phyloP scores from a whole-genome alignment of 139 green algal genomes.

The Tetradesmus lagerheimii region DNA sequence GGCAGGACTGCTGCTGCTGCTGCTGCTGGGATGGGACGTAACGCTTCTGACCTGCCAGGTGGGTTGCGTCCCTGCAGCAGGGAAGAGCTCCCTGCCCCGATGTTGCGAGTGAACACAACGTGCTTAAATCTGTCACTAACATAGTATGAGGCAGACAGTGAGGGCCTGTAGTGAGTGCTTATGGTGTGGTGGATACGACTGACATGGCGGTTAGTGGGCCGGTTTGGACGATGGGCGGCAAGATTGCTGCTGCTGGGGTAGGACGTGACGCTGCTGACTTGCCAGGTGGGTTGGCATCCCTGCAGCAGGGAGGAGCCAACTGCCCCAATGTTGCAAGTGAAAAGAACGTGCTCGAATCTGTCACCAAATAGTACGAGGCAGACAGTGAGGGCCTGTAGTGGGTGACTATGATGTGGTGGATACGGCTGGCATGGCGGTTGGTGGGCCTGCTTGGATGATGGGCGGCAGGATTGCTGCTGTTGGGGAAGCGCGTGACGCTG shows the following conservation, averaged over 20 bases:
- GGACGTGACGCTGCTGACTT: background rate
- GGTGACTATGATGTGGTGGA: conserved; percentile 10
- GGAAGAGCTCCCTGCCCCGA: too few relatives aligned
- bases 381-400: background rate
- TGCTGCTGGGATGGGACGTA: background rate
- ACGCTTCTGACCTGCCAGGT: too few relatives aligned
- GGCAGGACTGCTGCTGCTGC: background rate
- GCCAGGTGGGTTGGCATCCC: background rate
- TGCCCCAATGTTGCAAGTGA: too few relatives aligned
- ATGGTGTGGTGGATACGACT: background rate
- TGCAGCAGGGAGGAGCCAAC: background rate
- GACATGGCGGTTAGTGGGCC: background rate
- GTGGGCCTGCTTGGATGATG: background rate
- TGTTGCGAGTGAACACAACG: too few relatives aligned
- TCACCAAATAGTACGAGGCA: too few relatives aligned
- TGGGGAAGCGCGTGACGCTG: background rate
- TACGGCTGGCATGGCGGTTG: background rate
- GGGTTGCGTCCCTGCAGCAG: too few relatives aligned
- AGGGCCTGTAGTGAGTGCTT: background rate
- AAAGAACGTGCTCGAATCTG: too few relatives aligned
- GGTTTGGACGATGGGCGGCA: background rate
- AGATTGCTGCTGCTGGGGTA: background rate
- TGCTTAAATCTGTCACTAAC: too few relatives aligned
- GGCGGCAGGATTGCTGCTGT: background rate
- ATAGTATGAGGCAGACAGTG: background rate